Conservation (phyloP, 2,329 filamentous ascomycete genomes). For the Apiospora marii region DNA sequence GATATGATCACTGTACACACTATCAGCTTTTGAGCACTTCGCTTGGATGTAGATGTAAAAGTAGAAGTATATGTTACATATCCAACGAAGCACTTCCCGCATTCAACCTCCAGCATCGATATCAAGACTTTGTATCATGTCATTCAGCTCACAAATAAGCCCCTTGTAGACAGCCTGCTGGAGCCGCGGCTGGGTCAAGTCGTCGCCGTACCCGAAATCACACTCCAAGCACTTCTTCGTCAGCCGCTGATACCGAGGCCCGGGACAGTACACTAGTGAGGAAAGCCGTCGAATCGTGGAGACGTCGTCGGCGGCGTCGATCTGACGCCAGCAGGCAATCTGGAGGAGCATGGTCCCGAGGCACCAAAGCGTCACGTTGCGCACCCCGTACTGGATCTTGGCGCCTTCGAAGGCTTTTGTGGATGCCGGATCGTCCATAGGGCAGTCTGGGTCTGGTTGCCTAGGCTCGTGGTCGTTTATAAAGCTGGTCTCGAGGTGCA, state of each 20-base stretch:
- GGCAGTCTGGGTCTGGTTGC: not conserved
- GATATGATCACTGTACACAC: too few species aligned
- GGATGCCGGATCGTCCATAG: not conserved
- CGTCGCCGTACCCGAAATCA: slow-evolving; percentile 29
- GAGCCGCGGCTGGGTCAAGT: slow-evolving; percentile 18
- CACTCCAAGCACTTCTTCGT: slow-evolving; percentile 30
- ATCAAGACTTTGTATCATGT: slow-evolving; percentile 3
- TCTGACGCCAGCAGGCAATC: slow-evolving; percentile 26
- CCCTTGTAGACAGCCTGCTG: slow-evolving; percentile 21
- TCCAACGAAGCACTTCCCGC: too few species aligned
- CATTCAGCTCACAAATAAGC: slow-evolving; percentile 2
- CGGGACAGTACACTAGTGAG: not conserved
- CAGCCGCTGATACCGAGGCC: slow-evolving; percentile 27
- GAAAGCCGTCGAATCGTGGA: slow-evolving; percentile 23
- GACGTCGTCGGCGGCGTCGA: slow-evolving; percentile 26
- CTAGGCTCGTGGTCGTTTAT: not conserved
- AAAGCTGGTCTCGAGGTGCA: not conserved
- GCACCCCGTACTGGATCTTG: slow-evolving; percentile 29
- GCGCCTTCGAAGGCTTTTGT: slow-evolving; percentile 23
- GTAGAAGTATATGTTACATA: too few species aligned
- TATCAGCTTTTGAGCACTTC: too few species aligned
- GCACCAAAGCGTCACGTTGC: slow-evolving; percentile 30
- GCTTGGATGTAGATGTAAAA: too few species aligned
- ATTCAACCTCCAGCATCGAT: not conserved
- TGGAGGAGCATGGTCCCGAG: slow-evolving; percentile 28